These are phyloP conservation scores for Citrus medica DNA, from an alignment of 345 rosid species.

Conservation along the genomic window DNA sequence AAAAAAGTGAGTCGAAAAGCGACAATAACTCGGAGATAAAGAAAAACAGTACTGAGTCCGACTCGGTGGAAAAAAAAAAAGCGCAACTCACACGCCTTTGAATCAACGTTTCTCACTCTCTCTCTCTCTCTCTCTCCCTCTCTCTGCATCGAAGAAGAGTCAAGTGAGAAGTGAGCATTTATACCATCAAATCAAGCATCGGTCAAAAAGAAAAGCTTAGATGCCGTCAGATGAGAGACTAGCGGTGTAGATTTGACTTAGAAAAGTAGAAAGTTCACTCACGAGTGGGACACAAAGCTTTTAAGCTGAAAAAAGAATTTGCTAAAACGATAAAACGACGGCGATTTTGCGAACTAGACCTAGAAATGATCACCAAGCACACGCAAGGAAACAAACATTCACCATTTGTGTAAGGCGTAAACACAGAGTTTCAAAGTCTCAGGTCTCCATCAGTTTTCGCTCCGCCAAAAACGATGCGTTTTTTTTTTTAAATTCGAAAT, in stretches of 20 bases:
- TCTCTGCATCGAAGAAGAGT: slow-evolving; percentile 21
- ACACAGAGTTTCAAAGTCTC: slow-evolving; percentile 8
- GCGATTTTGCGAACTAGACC: slow-evolving; percentile 19
- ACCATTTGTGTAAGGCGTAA: not conserved
- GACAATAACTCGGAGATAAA: not conserved
- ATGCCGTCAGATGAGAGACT: slow-evolving; percentile 28
- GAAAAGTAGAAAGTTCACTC: slow-evolving; percentile 14
- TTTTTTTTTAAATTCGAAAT: not conserved
- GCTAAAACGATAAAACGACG: slow-evolving; percentile 32
- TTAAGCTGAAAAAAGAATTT: not conserved
- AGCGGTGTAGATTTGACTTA: slow-evolving; percentile 31
- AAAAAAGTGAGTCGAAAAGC: not conserved
- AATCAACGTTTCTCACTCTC: slow-evolving; percentile 3
- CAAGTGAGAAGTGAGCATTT: not conserved
- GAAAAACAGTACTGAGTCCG: not conserved
- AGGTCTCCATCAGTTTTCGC: slow-evolving; percentile 1
- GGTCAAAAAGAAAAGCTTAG: not conserved
- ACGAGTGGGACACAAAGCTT: slow-evolving; percentile 12
- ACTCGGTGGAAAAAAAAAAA: not conserved
- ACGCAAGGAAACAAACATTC: not conserved
- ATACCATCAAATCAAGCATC: slow-evolving; percentile 11
- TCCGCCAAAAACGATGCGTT: slow-evolving; percentile 1
- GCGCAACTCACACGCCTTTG: not conserved
- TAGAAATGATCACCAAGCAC: not conserved
- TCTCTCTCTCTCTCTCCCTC: slow-evolving; percentile 6